Conservation (phyloP, 768 basidiomycete species). For the Kwoniella botswanensis region DNA sequence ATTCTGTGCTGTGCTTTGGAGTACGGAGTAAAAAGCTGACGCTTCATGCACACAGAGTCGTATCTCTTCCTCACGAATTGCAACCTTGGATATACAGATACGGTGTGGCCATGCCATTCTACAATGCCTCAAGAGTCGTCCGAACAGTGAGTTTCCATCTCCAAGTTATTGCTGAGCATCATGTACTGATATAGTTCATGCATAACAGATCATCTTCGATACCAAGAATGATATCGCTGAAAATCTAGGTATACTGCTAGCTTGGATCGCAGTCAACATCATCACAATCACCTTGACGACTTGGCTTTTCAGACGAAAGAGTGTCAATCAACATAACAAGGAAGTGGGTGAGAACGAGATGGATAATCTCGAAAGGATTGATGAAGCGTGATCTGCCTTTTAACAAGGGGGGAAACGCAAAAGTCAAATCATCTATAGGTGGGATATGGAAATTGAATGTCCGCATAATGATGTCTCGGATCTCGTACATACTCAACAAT, state of each 20-base stretch:
- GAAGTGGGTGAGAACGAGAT: slow-evolving; percentile 28
- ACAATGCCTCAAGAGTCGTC: slow-evolving; percentile 48
- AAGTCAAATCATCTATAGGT: background rate
- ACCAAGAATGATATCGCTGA: slow-evolving; percentile 56
- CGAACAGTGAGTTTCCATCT: slow-evolving; percentile 38
- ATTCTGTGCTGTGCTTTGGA: background rate
- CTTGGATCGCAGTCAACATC: slow-evolving; percentile 50
- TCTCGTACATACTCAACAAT: too few relatives aligned
- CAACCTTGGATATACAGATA: slow-evolving; percentile 57
- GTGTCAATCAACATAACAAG: slow-evolving; percentile 36
- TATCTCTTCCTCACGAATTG: slow-evolving; percentile 53
- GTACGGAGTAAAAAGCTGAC: slow-evolving; percentile 1
- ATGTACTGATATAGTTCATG: background rate
- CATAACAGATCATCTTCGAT: slow-evolving; percentile 53
- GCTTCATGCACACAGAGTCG: slow-evolving; percentile 31
- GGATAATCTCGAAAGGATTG: slow-evolving; percentile 5
- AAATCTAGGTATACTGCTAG: slow-evolving; percentile 55
- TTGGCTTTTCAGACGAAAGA: slow-evolving; percentile 42
- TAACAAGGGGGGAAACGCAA: too few relatives aligned
- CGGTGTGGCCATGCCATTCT: slow-evolving; percentile 57
- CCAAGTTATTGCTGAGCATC: background rate
- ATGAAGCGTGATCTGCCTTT: too few relatives aligned
- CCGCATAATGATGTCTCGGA: too few relatives aligned
- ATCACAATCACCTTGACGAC: slow-evolving; percentile 53
- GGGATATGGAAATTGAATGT: background rate